Evolutionary conservation across 108 stramenopile genomes (phyloP).

Genomic region (Cyclotella sp.): DNA sequence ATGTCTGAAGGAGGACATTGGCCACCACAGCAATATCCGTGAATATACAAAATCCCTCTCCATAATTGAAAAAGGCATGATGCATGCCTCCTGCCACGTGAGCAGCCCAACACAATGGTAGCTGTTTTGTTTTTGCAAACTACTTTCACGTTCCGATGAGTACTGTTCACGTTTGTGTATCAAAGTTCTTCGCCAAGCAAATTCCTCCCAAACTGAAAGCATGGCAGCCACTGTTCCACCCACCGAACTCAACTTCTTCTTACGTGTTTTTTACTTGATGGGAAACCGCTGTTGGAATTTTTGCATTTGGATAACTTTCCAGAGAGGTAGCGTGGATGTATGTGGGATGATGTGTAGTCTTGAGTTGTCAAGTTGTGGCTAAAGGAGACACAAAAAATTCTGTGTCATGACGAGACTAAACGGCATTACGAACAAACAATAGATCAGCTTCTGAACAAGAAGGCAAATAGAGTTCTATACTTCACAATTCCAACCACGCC

Average conservation of each 20-base stretch:
- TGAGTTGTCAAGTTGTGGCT: conserved; percentile 75
- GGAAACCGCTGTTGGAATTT: conserved; percentile 92
- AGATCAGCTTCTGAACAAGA: too few species aligned
- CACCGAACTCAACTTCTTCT: conserved; percentile 81
- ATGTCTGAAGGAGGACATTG: conserved; percentile 78
- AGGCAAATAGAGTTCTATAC: too few species aligned
- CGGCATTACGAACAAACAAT: too few species aligned
- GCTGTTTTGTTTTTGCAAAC: conserved; percentile 14
- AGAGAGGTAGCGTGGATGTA: conserved; percentile 82
- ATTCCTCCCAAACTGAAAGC: conserved; percentile 63
- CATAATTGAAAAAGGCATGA: conserved; percentile 90
- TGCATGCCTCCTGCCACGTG: conserved; percentile 96
- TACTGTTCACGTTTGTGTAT: neutral
- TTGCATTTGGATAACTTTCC: conserved; percentile 81
- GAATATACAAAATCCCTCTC: conserved; percentile 96
- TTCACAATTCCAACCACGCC: neutral
- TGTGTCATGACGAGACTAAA: conserved; percentile 8
- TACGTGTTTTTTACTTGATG: conserved; percentile 85
- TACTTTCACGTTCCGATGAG: neutral
- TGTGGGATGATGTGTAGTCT: conserved; percentile 75
- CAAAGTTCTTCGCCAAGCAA: conserved; percentile 12
- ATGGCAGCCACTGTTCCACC: conserved; percentile 93
- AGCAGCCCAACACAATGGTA: conserved; percentile 49
- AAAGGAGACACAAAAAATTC: conserved; percentile 86
- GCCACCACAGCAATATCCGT: conserved; percentile 92